phyloP scores from a whole-genome alignment of 306 rosid genomes.

The Rubus parviflorus region DNA sequence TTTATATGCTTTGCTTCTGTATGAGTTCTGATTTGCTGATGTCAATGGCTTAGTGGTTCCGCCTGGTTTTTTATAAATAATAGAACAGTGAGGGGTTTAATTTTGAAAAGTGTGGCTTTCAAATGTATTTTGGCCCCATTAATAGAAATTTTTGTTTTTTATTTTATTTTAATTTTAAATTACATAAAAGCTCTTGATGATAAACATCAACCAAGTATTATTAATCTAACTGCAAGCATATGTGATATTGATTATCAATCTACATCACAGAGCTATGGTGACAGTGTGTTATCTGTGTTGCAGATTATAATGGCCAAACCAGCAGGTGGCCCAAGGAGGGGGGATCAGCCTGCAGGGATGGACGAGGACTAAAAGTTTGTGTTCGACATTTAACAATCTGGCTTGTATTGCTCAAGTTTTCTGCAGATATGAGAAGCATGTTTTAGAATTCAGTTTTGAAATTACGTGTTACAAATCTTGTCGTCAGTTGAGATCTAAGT shows the following conservation, averaged over 20 bases:
- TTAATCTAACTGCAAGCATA: neutral
- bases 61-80: neutral
- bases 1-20: neutral
- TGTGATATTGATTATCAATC: neutral
- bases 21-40: neutral
- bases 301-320: conserved; percentile 96
- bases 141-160: neutral
- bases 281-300: conserved; percentile 12
- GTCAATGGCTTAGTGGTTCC: neutral
- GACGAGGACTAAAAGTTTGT: conserved; percentile 63
- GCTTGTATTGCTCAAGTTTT: conserved; percentile 30
- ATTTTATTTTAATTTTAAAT: no score
- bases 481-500: neutral
- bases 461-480: neutral
- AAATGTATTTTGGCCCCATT: neutral
- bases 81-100: neutral
- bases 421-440: conserved; percentile 5
- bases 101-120: neutral
- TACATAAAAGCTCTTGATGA: neutral
- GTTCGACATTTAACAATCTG: neutral
- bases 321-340: conserved; percentile 81
- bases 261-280: conserved; percentile 4
- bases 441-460: conserved; percentile 13
- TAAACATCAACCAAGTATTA: neutral
- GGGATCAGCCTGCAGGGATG: conserved; percentile 72